Base-by-base conservation (phyloP, 2,329 filamentous ascomycete species). In the Mycogone perniciosa region DNA sequence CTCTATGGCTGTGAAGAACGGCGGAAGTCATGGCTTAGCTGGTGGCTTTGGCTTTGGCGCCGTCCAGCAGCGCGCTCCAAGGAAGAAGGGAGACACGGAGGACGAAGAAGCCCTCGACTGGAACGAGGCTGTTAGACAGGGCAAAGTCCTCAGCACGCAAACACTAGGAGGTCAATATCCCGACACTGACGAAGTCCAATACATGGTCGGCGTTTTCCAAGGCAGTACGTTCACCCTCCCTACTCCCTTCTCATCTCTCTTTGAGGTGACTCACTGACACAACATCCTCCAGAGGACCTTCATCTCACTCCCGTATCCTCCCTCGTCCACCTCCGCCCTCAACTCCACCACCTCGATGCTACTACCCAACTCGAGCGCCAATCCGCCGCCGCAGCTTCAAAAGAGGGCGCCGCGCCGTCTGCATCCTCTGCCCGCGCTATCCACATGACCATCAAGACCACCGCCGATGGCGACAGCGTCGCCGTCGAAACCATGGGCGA, bases 301-400 rank as follows among this genome's bases (percentile, higher is more conserved):
- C 89, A 96, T 70, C 81, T 97, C 37, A 95, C 89, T 1, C 88
- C 87, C 27, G 81, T 95, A 42, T 83, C 85, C 38, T 86, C 88
- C 2, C 81, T 96, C 41, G 87, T 95, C 39, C 89, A 95, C 64
- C 82, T 99, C 63, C 87, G 91, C 4, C 90, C 93, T 0, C 89
- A 96, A 63, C 86, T 95, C 54, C 89, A 96, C 69, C 90, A 97
- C 70, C 77, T 97, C 59, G 93, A 97, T 69, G 92, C 93, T 4
- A 71, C 83, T 42, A 76, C 85, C 43, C 89, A 96, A 61, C 78
- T 88, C 50, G 82, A 86, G 34, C 74, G 75, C 39, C 67, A 68
- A 44, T 68, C 71, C 65, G 62, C 63, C 47, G 59, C 64, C 11
- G 67, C 67, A 31, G 62, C 70, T 67, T 65, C 67, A 49, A 67